Evolutionary conservation across 2,329 filamentous ascomycete genomes (phyloP), one percentile per base, ranked within the genome.

Genomic region (Fusarium pseudoanthophilum): DNA sequence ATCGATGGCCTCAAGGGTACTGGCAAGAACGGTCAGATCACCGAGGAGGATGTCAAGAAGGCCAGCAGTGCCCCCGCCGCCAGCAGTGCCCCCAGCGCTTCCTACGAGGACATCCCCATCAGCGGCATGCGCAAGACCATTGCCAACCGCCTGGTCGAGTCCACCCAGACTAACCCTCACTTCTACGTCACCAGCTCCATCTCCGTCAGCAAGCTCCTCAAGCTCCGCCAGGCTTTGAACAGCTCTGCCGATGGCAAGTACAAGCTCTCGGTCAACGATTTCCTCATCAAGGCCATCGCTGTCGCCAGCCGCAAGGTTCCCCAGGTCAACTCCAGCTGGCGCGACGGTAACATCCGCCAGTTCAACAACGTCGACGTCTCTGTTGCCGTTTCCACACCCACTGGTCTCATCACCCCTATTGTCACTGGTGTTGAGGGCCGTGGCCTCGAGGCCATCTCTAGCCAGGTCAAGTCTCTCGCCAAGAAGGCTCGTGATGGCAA

Each of bases 181-280:
- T 99, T 97, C 91, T 99, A 95, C 83, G 95, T 99, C 79, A 94
- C 94, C 79, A 92, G 94, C 79, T 91, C 91, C 78, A 90, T 99
- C 81, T 98, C 95, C 66, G 96, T 99, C 74, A 90, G 88, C 84
- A 98, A 98, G 90, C 93, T 99, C 55, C 87, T 97, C 80, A 98
- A 98, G 89, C 95, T 99, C 78, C 95, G 96, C 80, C 90, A 94
- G 85, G 95, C 95, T 67, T 91, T 99, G 77, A 99, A 99, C 87
- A 90, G 91, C 81, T 92, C 93, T 18, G 88, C 94, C 53, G 92
- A 97, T 72, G 96, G 95, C 85, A 92, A 95, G 85, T 99, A 97
- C 91, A 99, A 98, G 91, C 93, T 99, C 67, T 98, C 95, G n/a
- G 94, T 99, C 85, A 99, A 99, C 86, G 96, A 99, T 86, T 97